These are phyloP conservation scores for Hamigera avellanea DNA, from an alignment of 495 filamentous ascomycete species.

Conservation along the genomic window DNA sequence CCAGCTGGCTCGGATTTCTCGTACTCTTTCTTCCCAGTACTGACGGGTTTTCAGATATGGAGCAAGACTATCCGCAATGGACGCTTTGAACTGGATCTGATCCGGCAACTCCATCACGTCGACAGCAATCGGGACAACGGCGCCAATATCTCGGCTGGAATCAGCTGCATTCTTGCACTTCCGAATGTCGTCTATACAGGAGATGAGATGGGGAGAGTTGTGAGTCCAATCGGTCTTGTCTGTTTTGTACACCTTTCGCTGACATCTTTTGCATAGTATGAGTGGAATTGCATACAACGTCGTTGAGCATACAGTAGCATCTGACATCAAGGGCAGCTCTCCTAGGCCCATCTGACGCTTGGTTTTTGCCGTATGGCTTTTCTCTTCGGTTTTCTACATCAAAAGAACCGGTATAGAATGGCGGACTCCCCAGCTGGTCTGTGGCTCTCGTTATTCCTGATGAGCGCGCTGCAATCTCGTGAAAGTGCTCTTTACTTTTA, in stretches of 20 bases:
- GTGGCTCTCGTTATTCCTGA: no score
- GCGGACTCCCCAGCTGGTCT: not conserved
- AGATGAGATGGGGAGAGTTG: slow-evolving; percentile 79
- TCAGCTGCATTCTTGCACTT: slow-evolving; percentile 80
- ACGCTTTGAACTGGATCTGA: slow-evolving; percentile 46
- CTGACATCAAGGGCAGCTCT: no score
- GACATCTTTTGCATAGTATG: slow-evolving; percentile 46
- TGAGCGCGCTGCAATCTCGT: no score
- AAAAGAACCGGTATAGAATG: no score
- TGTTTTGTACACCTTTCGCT: not conserved
- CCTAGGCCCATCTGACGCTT: no score
- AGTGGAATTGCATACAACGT: slow-evolving; percentile 78
- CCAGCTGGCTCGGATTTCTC: not conserved
- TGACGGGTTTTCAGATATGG: slow-evolving; percentile 31
- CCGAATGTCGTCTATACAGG: slow-evolving; percentile 81
- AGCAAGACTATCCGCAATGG: slow-evolving; percentile 39
- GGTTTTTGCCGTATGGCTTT: no score
- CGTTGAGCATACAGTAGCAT: no score
- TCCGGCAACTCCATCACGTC: slow-evolving; percentile 75
- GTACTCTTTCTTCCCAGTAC: not conserved
- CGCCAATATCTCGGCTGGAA: slow-evolving; percentile 64
- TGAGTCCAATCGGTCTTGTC: slow-evolving; percentile 22
- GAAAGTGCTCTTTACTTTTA: no score
- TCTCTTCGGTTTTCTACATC: no score
- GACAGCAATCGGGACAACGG: slow-evolving; percentile 63